Base-by-base conservation (phyloP, 2,329 filamentous ascomycete species). In the Monilinia vaccinii-corymbosi region DNA sequence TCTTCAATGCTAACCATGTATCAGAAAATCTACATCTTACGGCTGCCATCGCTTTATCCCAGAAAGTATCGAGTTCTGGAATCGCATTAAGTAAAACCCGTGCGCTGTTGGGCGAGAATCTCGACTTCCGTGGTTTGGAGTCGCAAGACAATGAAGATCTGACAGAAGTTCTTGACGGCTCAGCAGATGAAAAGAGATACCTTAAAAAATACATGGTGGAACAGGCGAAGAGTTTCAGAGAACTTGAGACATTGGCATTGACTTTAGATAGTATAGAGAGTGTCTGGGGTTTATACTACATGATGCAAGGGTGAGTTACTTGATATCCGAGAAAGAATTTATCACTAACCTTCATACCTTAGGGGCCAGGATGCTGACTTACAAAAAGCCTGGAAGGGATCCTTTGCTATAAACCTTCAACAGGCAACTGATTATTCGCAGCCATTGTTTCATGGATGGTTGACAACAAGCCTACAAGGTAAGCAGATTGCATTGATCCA, bases 261-360 rank as follows among this genome's bases (percentile, higher is more conserved):
- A 82, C 80, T 4, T 77, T 92, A 46, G 86, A 90, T 71, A 77
- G 78, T 25, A 77, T 91, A 65, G 87, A 91, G 72, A 84, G 81
- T 2, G 82, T 88, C 61, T 81, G 61, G 25, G 64, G 63, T 40
- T 18, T 66, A 34, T 62, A 60, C 47, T 23, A 51, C n/a, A 18
- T 70, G 9, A 52, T 68, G 31, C 25, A 61, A 16, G 67, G 67
- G 68, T 69, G 58, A 65, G 68, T 63, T 46, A 4, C 14, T 42
- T 32, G 23, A 13, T 32, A 42, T 44, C 36, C 44, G 14, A 44
- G 14, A 28, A 21, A 4, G 13, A 8, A 16, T 23, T 34, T 52
- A n/a, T 16, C 44, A 45, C 58, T 58, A 34, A 50, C n/a, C 13
- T 34, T n/a, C 1, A 23, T 34, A 6, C 11, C 11, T 10, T 6